These are phyloP conservation scores for Macadamia tetraphylla DNA, from an alignment of 164 flowering plant genomes.

Conservation along the genomic window DNA sequence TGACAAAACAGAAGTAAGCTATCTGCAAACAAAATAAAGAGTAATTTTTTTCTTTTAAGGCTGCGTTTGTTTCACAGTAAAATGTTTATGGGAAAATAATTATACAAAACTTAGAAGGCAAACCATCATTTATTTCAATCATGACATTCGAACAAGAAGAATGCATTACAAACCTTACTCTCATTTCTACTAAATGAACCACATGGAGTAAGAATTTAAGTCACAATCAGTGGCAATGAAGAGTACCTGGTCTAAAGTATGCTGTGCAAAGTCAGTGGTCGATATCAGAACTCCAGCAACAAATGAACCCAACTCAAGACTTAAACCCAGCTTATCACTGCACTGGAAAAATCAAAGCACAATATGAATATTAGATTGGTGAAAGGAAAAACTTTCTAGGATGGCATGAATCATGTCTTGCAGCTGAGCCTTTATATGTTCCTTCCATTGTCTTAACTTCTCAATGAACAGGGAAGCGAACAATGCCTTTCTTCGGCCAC, in stretches of 20 bases:
- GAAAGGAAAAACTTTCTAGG: not conserved
- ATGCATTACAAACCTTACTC: not conserved
- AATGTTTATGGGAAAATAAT: too few relatives aligned
- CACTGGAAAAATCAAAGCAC: conserved; percentile 51
- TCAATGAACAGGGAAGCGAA: not conserved
- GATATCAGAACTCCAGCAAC: conserved; percentile 98
- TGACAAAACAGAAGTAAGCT: not conserved
- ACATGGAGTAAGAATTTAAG: conserved; percentile 2
- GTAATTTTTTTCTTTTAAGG: not conserved
- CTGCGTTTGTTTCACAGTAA: too few relatives aligned
- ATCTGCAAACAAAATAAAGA: too few relatives aligned
- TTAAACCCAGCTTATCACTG: conserved; percentile 94
- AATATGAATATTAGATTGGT: conserved; percentile 12
- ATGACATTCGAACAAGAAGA: too few relatives aligned
- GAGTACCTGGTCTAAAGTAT: conserved; percentile 97
- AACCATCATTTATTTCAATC: too few relatives aligned
- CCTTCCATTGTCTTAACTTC: not conserved
- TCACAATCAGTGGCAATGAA: not conserved
- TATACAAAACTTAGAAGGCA: too few relatives aligned
- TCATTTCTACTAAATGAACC: not conserved
- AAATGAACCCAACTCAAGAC: conserved; percentile 98
- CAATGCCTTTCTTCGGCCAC: not conserved
- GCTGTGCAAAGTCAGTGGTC: conserved; percentile 89
- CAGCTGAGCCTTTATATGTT: not conserved
- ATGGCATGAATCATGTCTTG: not conserved